Evolutionary conservation across 768 basidiomycete genomes (phyloP).

Genomic region (Boletus pseudopeckii): DNA sequence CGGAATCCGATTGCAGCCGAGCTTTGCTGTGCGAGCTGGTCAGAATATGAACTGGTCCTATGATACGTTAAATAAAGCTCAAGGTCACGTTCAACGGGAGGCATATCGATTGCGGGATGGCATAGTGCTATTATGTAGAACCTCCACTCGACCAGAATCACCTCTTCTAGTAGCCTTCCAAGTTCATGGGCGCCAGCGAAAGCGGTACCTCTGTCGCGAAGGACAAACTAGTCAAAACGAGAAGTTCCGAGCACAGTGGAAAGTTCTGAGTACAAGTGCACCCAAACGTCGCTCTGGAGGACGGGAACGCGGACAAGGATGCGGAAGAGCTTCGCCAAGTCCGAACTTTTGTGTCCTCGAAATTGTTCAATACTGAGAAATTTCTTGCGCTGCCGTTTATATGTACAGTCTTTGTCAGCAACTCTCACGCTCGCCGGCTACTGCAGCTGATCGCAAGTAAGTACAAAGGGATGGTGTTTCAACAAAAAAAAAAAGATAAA

Average conservation of each 20-base stretch:
- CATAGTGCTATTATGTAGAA: too few relatives aligned
- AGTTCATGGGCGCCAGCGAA: slow-evolving; percentile 71
- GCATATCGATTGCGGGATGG: neutral
- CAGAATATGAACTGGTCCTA: too few relatives aligned
- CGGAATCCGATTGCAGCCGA: neutral
- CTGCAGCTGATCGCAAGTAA: too few relatives aligned
- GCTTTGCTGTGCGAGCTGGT: too few relatives aligned
- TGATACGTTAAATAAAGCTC: too few relatives aligned
- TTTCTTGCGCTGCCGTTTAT: neutral
- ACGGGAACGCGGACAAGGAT: slow-evolving; percentile 96
- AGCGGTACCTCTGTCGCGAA: slow-evolving; percentile 60
- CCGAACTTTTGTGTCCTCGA: slow-evolving; percentile 92
- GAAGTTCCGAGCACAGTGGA: slow-evolving; percentile 31
- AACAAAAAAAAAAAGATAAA: too few relatives aligned
- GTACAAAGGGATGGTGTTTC: too few relatives aligned
- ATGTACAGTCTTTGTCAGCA: slow-evolving; percentile 41
- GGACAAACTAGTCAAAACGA: slow-evolving; percentile 44
- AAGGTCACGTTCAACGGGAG: too few relatives aligned
- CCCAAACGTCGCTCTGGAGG: slow-evolving; percentile 60
- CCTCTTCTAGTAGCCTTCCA: slow-evolving; percentile 36
- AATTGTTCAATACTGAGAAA: slow-evolving; percentile 55
- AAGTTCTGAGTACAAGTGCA: slow-evolving; percentile 33
- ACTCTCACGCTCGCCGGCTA: slow-evolving; percentile 33
- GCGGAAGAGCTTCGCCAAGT: slow-evolving; percentile 75
- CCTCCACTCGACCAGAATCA: slow-evolving; percentile 27